Base-by-base conservation (phyloP, 2,329 filamentous ascomycete genomes). In the Colletotrichum sp. region DNA sequence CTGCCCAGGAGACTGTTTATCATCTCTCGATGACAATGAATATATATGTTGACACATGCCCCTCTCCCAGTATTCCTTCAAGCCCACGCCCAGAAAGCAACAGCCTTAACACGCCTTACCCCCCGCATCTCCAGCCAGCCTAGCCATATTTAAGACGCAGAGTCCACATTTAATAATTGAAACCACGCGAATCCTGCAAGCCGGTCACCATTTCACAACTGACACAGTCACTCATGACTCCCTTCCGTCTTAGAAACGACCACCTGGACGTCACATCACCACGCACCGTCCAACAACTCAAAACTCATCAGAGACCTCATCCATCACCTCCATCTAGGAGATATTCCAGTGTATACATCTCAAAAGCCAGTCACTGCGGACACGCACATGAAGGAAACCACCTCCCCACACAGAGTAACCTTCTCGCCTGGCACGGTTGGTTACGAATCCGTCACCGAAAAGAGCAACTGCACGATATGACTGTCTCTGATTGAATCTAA, bases 231-330 rank as follows among this genome's bases (percentile, higher is more conserved):
- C 39, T 44, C 39, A 44, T 18, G 36, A 8, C 16, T 16, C 36
- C 36, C 44, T n/a, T 49, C 44, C 1, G n/a, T 2, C 44, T 2
- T 49, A 5, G 10, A 12, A 4, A 3, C 10, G 44, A 49, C 4
- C 44, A 21, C 44, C 44, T 4, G 1, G 3, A 49, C 44, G 1
- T 7, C 10, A 49, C 0, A 3, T 21, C 44, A 49, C n/a, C 44
- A 21, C 44, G 2, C 10, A 2, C 9, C 44, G 44, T 8, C 0
- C n/a, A 7, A n/a, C 44, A 49, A 4, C 10, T 13, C 2, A 10
- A 0, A 21, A 4, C n/a, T 3, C 6, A 5, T 2, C n/a, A 21
- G 9, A n/a, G 1, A 13, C 44, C n/a, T 13, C 10, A 21, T 13
- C n/a, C 10, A 6, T 21, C 10, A 21, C 3, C 2, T 49, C 44